A percentile compares a stretch with the other conserved stretches of the same genome.
Conservation (phyloP, 164 flowering plant genomes). For the Aristolochia fimbriata region DNA sequence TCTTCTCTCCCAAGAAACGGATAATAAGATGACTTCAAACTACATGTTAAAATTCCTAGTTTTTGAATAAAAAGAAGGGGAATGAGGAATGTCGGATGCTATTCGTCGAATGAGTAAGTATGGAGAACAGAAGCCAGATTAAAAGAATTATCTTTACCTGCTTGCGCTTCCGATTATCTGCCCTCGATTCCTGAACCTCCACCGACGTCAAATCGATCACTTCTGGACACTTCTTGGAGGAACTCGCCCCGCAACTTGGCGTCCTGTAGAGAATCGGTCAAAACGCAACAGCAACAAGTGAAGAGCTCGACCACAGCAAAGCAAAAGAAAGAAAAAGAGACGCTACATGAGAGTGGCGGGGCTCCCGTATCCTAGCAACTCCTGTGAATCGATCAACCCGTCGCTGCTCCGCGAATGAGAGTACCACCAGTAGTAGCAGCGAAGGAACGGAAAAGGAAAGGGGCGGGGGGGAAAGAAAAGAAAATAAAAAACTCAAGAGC, state of each 20-base stretch:
- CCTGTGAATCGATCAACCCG: too few species aligned
- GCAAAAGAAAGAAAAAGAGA: not conserved
- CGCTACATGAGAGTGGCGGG: not conserved
- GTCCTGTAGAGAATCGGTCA: not conserved
- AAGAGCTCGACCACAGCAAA: not conserved
- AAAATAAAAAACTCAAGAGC: not conserved
- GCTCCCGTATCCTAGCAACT: too few species aligned
- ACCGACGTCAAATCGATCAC: not conserved
- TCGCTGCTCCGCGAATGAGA: too few species aligned
- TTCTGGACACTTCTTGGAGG: not conserved
- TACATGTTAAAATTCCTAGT: not conserved
- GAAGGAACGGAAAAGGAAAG: not conserved
- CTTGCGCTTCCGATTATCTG: not conserved
- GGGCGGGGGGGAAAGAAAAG: not conserved
- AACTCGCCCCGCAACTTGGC: not conserved
- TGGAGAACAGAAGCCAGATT: not conserved
- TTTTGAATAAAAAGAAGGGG: not conserved
- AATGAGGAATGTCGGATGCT: not conserved
- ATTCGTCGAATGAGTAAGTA: not conserved
- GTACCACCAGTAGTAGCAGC: not conserved
- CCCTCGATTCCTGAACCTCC: not conserved
- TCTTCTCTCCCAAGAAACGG: too few species aligned
- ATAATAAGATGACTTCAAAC: too few species aligned
- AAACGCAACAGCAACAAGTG: not conserved
- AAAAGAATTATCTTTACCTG: not conserved